These are phyloP conservation scores for Phalaenopsis equestris DNA, from an alignment of 106 monocot genomes.

Conservation along the genomic window DNA sequence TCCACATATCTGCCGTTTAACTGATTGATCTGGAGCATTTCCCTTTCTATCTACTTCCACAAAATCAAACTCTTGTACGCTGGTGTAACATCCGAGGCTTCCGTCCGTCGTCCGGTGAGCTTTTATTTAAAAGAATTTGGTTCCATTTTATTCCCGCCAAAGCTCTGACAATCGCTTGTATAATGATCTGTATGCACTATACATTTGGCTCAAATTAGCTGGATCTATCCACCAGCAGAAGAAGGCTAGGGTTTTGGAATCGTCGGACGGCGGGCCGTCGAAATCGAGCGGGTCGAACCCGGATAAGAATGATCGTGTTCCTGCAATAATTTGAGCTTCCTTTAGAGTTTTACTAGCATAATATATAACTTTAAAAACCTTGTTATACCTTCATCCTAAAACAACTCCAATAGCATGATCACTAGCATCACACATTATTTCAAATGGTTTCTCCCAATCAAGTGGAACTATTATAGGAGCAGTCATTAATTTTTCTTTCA, in stretches of 20 bases:
- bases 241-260: conserved; percentile 30
- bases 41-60: too few species aligned
- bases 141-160: background rate
- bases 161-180: background rate
- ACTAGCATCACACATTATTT: too few species aligned
- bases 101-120: conserved; percentile 49
- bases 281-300: conserved; percentile 23
- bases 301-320: conserved; percentile 11
- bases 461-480: too few species aligned
- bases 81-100: conserved; percentile 57
- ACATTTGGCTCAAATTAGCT: too few species aligned
- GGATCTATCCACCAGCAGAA: conserved; percentile 23
- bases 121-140: background rate
- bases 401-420: too few species aligned
- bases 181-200: too few species aligned
- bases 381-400: too few species aligned
- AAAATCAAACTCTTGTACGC: conserved; percentile 35
- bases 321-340: too few species aligned
- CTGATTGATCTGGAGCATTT: background rate
- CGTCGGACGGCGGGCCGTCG: conserved; percentile 11
- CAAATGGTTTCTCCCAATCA: too few species aligned
- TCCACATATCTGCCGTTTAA: background rate
- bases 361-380: too few species aligned
- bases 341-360: too few species aligned
- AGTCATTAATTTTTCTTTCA: too few species aligned